phyloP scores from a whole-genome alignment of 345 rosid species.

The Moringa oleifera region DNA sequence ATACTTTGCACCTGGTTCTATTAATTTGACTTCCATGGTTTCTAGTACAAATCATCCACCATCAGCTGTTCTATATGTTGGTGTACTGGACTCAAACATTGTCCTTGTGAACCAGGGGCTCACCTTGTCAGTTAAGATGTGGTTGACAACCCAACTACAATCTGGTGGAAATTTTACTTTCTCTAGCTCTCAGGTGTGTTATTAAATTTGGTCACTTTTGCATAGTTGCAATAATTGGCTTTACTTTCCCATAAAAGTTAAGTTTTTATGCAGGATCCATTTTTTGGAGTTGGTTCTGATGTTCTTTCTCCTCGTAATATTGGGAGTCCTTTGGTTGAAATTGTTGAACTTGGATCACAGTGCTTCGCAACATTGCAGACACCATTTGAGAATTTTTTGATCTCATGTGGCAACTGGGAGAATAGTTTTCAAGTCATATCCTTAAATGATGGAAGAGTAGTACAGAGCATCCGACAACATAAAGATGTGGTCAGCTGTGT shows the following conservation, averaged over 20 bases:
- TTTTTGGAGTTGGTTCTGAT: slow-evolving; percentile 92
- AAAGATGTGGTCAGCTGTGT: slow-evolving; percentile 97
- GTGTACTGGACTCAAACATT: slow-evolving; percentile 66
- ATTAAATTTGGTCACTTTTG: slow-evolving; percentile 1
- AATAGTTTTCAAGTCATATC: slow-evolving; percentile 91
- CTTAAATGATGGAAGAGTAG: slow-evolving; percentile 81
- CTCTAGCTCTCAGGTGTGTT: slow-evolving; percentile 78
- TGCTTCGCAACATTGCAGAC: slow-evolving; percentile 74
- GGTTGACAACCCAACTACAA: slow-evolving; percentile 92
- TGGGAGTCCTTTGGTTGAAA: slow-evolving; percentile 80
- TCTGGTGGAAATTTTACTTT: slow-evolving; percentile 95
- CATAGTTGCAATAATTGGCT: slow-evolving; percentile 9
- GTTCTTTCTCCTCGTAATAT: slow-evolving; percentile 79
- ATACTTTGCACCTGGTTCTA: slow-evolving; percentile 85
- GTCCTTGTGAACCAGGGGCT: slow-evolving; percentile 85
- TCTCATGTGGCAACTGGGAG: slow-evolving; percentile 98
- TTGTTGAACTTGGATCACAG: slow-evolving; percentile 76
- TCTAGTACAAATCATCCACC: slow-evolving; percentile 49
- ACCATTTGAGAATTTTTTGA: slow-evolving; percentile 68
- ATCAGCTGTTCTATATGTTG: slow-evolving; percentile 69
- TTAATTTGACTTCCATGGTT: slow-evolving; percentile 70
- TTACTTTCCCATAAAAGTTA: slow-evolving; percentile 6
- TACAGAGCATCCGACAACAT: slow-evolving; percentile 93
- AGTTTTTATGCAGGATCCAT: slow-evolving; percentile 67
- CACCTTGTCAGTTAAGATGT: slow-evolving; percentile 81